Percentiles rank a stretch among this genome's conserved stretches.
Conservation (phyloP, 225 moss, liverwort and hornwort genomes). For the Physcomitrium patens region DNA sequence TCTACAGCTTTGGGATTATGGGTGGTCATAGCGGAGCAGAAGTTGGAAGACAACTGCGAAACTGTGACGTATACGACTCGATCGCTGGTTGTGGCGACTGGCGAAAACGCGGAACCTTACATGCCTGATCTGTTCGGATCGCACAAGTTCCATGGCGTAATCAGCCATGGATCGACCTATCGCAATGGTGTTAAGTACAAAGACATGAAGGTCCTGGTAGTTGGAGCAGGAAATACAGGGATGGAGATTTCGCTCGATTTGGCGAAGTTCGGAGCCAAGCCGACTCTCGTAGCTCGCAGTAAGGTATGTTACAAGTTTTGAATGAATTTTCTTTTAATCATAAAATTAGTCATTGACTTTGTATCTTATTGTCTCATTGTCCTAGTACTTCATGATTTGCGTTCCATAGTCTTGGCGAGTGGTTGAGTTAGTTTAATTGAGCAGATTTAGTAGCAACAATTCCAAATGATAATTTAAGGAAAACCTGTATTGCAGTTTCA, state of each 20-base stretch:
- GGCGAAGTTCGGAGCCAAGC: constrained; percentile 65
- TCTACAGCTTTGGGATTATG: neutral
- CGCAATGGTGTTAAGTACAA: constrained; percentile 65
- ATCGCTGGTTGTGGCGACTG: constrained; percentile 82
- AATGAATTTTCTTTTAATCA: neutral
- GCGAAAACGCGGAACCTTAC: constrained; percentile 77
- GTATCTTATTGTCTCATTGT: no score
- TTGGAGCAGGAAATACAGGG: constrained; percentile 86
- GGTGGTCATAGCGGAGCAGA: constrained; percentile 38
- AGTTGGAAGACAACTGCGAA: neutral
- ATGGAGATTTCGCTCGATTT: constrained; percentile 95
- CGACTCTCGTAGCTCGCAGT: constrained; percentile 75
- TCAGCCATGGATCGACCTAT: constrained; percentile 72
- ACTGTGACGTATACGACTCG: constrained; percentile 49
- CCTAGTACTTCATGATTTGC: no score
- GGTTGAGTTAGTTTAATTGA: no score
- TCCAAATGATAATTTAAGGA: no score
- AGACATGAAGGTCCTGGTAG: constrained; percentile 72
- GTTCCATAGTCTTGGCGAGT: no score
- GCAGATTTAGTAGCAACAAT: no score
- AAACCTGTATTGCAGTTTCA: constrained; percentile 53
- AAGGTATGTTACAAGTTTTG: constrained; percentile 34
- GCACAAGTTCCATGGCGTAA: constrained; percentile 44
- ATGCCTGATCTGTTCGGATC: constrained; percentile 55
- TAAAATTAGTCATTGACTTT: no score